Base-by-base conservation (phyloP, 106 monocot species). In the Phalaenopsis aphrodite region DNA sequence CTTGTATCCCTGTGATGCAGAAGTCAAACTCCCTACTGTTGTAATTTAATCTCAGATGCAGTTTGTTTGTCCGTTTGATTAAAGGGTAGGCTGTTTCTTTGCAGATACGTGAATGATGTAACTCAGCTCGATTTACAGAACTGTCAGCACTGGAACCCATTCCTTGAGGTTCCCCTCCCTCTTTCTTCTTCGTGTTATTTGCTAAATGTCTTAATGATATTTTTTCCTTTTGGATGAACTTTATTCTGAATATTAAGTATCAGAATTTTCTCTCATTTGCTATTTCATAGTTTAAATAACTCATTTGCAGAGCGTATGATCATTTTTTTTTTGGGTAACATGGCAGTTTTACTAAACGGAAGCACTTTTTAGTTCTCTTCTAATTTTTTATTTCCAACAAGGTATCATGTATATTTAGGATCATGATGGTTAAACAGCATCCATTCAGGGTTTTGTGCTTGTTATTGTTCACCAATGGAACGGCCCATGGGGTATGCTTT, bases 141-240 rank as follows among this genome's bases (percentile, higher is more conserved):
- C 57, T 99, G 99, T 82, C 56, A 80, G 45, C 82, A 95, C 42
- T 99, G 99, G 99, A 95, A 99, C 83, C 89, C 88, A 47, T 99
- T 99, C 72, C 88, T 99, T 79, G 93, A 99, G 99, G 99, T 94
- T 88, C 42, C 23, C 9, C 67, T 23, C 18, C 23, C 0, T 76
- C 23, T 21, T 37, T 24, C 5, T 21, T 61, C 21, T 61, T 61
- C 5, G 21, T 61, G 1, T 21, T n/a, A 61, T 21, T 61, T n/a
- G 19, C n/a, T 61, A n/a, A 21, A 61, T 61, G 61, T 61, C 21
- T 61, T 61, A 23, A n/a, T 61, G 5, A 3, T 61, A 8, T 61
- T n/a, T 18, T 18, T n/a, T n/a, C 8, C 21, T n/a, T 61, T 61
- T n/a, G 61, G 21, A n/a, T 61, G 4, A 61, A 6, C 4, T 21